A percentile compares a stretch with the other conserved stretches of the same genome.
phyloP scores from a whole-genome alignment of 2,329 filamentous ascomycete species.

The Penicillium psychrosexuale region DNA sequence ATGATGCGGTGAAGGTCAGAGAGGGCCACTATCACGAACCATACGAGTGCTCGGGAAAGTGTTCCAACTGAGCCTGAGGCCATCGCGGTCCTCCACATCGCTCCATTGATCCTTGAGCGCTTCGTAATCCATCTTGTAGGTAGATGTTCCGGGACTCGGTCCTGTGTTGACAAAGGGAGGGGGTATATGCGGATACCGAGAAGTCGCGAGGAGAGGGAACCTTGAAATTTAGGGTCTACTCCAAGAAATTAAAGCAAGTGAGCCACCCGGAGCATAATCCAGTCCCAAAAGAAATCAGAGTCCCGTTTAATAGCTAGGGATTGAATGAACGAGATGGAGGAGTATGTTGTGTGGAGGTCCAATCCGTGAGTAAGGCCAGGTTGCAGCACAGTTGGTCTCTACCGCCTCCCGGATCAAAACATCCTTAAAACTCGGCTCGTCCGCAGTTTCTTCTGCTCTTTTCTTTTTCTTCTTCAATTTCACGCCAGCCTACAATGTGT shows the following conservation, averaged over 20 bases:
- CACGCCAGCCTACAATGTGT: constrained; percentile 50
- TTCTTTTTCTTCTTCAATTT: constrained; percentile 43
- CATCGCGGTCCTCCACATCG: constrained; percentile 94
- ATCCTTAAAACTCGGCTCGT: constrained; percentile 27
- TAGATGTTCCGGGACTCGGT: constrained; percentile 22
- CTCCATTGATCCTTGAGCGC: constrained; percentile 92
- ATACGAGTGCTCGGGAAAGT: constrained; percentile 97
- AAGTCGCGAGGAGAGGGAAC: constrained; percentile 16
- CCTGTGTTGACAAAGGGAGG: constrained; percentile 26
- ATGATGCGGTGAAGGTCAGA: constrained; percentile 13
- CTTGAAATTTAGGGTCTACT: constrained; percentile 16
- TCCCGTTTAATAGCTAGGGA: constrained; percentile 30
- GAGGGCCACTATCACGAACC: constrained; percentile 53
- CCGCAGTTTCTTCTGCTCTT: constrained; percentile 30
- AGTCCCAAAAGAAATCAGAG: constrained; percentile 23
- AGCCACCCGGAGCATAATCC: constrained; percentile 32
- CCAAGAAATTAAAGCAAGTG: constrained; percentile 22
- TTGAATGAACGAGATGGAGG: constrained; percentile 29
- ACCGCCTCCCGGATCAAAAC: constrained; percentile 32
- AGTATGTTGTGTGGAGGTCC: constrained; percentile 37
- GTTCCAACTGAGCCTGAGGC: constrained; percentile 95
- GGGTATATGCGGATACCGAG: constrained; percentile 18
- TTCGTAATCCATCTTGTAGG: constrained; percentile 78
- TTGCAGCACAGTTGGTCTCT: constrained; percentile 43
- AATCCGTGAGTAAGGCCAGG: constrained; percentile 43